Base-by-base conservation (phyloP, 1,284 basidiomycete species). In the Vanrija pseudolonga region DNA sequence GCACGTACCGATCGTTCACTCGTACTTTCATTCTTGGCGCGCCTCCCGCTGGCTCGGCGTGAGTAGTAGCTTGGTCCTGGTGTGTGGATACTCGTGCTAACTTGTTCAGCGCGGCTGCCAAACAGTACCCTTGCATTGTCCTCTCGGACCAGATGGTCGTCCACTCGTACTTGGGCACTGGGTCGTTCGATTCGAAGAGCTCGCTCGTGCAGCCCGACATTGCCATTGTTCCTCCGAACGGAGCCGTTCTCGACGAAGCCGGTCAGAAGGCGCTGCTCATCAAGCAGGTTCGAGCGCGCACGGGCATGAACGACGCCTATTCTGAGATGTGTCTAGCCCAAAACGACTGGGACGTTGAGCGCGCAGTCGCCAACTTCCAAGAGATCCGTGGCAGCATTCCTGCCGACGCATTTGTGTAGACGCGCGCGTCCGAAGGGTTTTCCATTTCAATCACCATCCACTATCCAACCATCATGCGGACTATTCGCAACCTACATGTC, bases 111-210 rank as follows among this genome's bases (percentile, higher is more conserved):
- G 90, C 93, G 8, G 68, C 71, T 8, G 86, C 85, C 65, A 69
- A 81, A 49, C 91, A 92, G 18, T 98, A 94, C 94, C 86, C 90
- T 37, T 88, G 93, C 61, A 80, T 86, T 47, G 87, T 98, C 63
- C 79, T 98, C 7, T 94, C 90, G 20, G 95, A 98, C 72, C 86
- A 89, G 64, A 83, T 90, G 73, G 86, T 85, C 19, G 80, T 98
- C 43, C 86, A 93, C 42, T 83, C 81, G 20, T 96, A 91, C 74
- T 89, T 91, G 7, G 88, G 84, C 64, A 84, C 84, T 39, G 84
- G 85, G 45, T 88, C 89, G 1, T 96, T 70, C 51, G 66, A 69
- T 57, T 51, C 62, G 24, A 58, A 53, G 46, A 18, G 56, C 57
- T 45, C 68, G 22, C 52, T 76, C 9, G 68, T 64, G 6, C 46